A percentile compares a stretch with the other conserved stretches of the same genome.
Conservation (phyloP, 2,329 filamentous ascomycete genomes). For the Sporothrix brasiliensis region DNA sequence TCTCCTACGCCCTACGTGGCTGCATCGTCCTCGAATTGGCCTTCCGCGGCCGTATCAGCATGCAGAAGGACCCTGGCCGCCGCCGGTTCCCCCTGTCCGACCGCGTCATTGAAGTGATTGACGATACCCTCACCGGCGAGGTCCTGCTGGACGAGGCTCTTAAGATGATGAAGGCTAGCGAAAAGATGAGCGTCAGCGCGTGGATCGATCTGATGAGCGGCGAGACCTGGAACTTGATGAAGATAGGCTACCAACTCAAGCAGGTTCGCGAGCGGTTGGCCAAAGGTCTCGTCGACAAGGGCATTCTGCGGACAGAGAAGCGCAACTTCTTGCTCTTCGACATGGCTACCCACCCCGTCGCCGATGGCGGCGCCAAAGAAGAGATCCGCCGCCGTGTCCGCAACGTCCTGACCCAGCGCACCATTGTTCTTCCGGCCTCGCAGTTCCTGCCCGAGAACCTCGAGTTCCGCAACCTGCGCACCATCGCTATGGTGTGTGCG, state of each 20-base stretch:
- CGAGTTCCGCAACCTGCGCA: slow-evolving; percentile 90
- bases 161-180: slow-evolving; percentile 99
- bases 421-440: slow-evolving; percentile 81
- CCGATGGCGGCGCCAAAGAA: slow-evolving; percentile 94
- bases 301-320: slow-evolving; percentile 97
- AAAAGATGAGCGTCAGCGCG: slow-evolving; percentile 99
- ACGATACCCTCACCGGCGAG: slow-evolving; percentile 94
- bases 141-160: slow-evolving; percentile 95
- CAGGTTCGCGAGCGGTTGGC: slow-evolving; percentile 96
- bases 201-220: slow-evolving; percentile 99
- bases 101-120: slow-evolving; percentile 92
- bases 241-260: slow-evolving; percentile 99
- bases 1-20: slow-evolving; percentile 93
- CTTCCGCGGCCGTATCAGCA: slow-evolving; percentile 92
- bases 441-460: slow-evolving; percentile 92
- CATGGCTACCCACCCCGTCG: slow-evolving; percentile 98
- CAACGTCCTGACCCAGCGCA: slow-evolving; percentile 89
- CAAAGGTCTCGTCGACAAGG: slow-evolving; percentile 97
- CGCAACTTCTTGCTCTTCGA: slow-evolving; percentile 99
- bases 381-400: slow-evolving; percentile 92
- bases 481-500: slow-evolving; percentile 94
- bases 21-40: slow-evolving; percentile 98
- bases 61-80: slow-evolving; percentile 94
- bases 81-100: slow-evolving; percentile 91
- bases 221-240: slow-evolving; percentile 99